Percentiles rank a stretch among this genome's conserved stretches.
Conservation (phyloP, 441 rosid species). For the Brassica hybrid region DNA sequence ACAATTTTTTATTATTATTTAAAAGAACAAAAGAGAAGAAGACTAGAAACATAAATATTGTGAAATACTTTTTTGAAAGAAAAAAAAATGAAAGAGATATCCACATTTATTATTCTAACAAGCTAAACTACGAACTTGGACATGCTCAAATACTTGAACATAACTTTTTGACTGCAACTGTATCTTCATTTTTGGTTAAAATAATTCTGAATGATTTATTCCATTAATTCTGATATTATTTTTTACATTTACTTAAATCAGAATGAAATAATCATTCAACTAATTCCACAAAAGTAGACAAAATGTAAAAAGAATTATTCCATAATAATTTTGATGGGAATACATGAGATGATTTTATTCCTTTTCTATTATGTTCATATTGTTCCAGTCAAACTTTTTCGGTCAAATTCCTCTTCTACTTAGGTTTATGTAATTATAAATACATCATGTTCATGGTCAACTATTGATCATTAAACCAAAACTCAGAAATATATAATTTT, state of each 20-base stretch:
- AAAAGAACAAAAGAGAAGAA: no score
- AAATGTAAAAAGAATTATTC: not conserved
- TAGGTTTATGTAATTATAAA: conserved; percentile 6
- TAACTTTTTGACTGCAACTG: no score
- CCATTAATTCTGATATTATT: not conserved
- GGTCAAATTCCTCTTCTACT: not conserved
- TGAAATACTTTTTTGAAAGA: no score
- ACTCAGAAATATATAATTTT: not conserved
- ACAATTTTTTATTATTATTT: no score
- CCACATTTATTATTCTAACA: no score
- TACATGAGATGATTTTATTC: not conserved
- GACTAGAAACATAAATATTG: no score
- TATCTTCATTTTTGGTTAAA: no score
- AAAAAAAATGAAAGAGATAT: no score
- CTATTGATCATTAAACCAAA: not conserved
- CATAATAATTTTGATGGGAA: not conserved
- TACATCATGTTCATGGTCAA: not conserved
- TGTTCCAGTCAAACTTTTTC: no score
- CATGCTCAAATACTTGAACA: no score
- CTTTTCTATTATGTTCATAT: not conserved
- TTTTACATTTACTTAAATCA: not conserved
- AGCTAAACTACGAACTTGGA: no score
- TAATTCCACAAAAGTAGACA: not conserved
- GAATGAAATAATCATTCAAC: not conserved
- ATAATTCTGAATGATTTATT: no score